Evolutionary conservation across 23 red algal species (phyloP), one percentile per base, ranked within the genome.

Genomic region (Gracilaria gracilis): DNA sequence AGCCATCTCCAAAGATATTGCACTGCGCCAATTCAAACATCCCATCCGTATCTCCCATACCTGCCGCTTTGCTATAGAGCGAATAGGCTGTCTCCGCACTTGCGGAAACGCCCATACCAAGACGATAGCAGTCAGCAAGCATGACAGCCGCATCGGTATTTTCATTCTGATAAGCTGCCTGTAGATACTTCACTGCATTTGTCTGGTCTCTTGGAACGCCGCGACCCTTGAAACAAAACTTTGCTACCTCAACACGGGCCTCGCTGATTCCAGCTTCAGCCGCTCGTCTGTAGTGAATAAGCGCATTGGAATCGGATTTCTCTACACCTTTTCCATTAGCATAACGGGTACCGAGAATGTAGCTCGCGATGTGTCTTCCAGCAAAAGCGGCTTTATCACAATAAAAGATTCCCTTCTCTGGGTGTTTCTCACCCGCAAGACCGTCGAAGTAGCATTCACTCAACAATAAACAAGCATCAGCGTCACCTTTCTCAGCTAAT

Each of bases 381-480:
- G 59, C 46, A n/a, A 40, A 23, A 25, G 81, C 71, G 27, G 87
- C 87, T 69, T 48, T 70, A 25, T 90, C 74, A 23, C 76, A 31
- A 32, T 65, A 65, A 67, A 40, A 61, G 32, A 90, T 23, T 16
- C 73, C 87, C 51, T 50, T 90, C n/a, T 46, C 57, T 62, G 33
- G 3, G 0, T 90, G 71, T 37, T 46, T 67, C 8, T 81, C 58
- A 24, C 69, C 76, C 4, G 75, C 87, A 51, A 54, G 19, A 7
- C 73, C 87, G 44, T 90, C 87, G 25, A 90, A 81, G 46, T 90
- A 90, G 62, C 87, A 90, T 38, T 90, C 87, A 34, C 57, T 74
- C 57, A 90, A 2, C 29, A 31, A 23, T 29, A 90, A 9, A 78
- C 25, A 79, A 23, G 71, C 87, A 13, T 61, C 76, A 5, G 73